These are phyloP conservation scores for Phyllostachys edulis DNA, from an alignment of 176 grass and related monocot species.

Conservation along the genomic window DNA sequence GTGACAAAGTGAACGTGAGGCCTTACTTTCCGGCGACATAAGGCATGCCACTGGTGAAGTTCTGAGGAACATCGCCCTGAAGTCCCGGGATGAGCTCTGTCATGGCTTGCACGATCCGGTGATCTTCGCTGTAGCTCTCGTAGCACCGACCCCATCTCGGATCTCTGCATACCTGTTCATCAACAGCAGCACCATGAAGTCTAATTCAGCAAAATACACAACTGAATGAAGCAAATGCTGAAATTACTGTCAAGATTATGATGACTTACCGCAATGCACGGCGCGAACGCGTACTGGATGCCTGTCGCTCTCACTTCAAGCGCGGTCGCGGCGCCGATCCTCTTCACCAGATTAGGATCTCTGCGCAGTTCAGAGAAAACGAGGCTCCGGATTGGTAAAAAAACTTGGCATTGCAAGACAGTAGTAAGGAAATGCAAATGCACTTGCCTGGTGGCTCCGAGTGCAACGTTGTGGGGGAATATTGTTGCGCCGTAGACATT, in stretches of 20 bases:
- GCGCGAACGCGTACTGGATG: slow-evolving; percentile 96
- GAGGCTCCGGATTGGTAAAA: not conserved
- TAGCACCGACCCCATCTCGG: slow-evolving; percentile 94
- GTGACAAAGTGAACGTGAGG: not conserved
- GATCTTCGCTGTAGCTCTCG: slow-evolving; percentile 97
- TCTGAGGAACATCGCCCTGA: slow-evolving; percentile 67
- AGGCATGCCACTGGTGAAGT: slow-evolving; percentile 63
- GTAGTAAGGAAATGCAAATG: not conserved
- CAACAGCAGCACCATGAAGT: not conserved
- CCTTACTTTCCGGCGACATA: slow-evolving; percentile 77
- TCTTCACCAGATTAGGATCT: slow-evolving; percentile 80
- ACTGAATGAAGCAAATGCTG: not conserved
- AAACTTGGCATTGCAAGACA: not conserved
- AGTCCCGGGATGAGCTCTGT: slow-evolving; percentile 88
- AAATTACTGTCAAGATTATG: not conserved
- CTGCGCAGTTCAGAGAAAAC: slow-evolving; percentile 27
- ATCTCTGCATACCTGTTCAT: slow-evolving; percentile 79
- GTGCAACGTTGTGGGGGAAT: slow-evolving; percentile 92
- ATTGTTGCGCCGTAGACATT: slow-evolving; percentile 94
- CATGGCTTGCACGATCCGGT: slow-evolving; percentile 71
- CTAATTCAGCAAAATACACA: not conserved
- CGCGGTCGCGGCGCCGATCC: slow-evolving; percentile 86
- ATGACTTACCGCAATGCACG: slow-evolving; percentile 75
- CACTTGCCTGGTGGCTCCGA: slow-evolving; percentile 75
- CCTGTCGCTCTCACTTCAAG: slow-evolving; percentile 94